Evolutionary conservation across 73 alveolate genomes (phyloP).

Genomic region (Paraurostyla sp.): DNA sequence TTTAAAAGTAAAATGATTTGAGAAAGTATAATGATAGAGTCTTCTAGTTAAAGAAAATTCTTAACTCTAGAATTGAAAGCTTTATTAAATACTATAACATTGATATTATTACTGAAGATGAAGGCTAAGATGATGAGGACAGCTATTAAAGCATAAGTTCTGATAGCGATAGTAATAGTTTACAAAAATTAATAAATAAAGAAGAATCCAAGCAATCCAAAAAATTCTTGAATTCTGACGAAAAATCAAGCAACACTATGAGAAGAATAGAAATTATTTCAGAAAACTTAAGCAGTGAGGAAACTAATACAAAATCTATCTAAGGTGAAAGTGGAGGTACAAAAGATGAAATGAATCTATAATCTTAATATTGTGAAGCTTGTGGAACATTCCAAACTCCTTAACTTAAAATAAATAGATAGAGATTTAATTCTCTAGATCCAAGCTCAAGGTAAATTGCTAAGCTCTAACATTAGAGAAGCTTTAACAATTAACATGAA

Average conservation of each 20-base stretch:
- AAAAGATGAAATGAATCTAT: neutral
- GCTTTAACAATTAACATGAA: too few species aligned
- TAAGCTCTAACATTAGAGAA: neutral
- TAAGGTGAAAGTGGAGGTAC: slow-evolving; percentile 52
- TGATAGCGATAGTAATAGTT: neutral
- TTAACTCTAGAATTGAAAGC: slow-evolving; percentile 13
- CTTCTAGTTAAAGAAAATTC: neutral
- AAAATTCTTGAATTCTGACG: neutral
- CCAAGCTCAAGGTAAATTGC: neutral
- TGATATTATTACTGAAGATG: slow-evolving; percentile 30
- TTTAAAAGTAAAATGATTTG: neutral
- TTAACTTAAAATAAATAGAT: neutral
- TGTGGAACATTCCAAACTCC: slow-evolving; percentile 50
- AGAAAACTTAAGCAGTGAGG: neutral
- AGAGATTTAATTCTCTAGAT: neutral
- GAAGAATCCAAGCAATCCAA: neutral
- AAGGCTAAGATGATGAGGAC: neutral
- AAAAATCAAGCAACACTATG: neutral
- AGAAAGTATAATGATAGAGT: neutral
- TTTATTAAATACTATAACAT: slow-evolving; percentile 25
- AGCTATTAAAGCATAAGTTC: neutral
- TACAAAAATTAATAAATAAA: neutral
- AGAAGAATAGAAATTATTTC: neutral
- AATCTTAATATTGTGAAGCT: slow-evolving; percentile 7
- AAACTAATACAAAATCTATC: neutral